Base-by-base conservation (phyloP, 306 rosid species). In the Cucurbita pepo region DNA sequence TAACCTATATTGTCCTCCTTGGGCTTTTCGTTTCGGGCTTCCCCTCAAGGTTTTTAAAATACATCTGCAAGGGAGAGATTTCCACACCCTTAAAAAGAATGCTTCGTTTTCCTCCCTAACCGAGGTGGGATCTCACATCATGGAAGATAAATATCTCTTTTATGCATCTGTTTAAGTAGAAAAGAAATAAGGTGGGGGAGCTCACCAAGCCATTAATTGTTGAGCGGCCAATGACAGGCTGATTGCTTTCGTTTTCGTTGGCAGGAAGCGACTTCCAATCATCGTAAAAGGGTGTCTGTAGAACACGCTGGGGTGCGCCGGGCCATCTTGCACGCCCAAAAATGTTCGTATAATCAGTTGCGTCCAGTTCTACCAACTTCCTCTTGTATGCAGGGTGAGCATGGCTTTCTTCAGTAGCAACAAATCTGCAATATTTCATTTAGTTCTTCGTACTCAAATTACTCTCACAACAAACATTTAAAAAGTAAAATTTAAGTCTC, bases 291-390 rank as follows among this genome's bases (percentile, higher is more conserved):
- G 86, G 85, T 13, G 93, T 92, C 75, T 69, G 73, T 48, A 92
- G 88, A 54, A 88, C 98, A 11, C 96, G 90, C 0, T 90, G 96
- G 1, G 93, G 93, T 6, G 96, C 96, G 34, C 69, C 79, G 0
- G 91, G 95, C 96, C 96, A 92, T 71, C 98, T 88, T 36, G 88
- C 92, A 55, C 93, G 86, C 25, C 98, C 98, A 48, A 88, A 90
- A 55, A 90, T 79, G 75, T 85, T 72, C 0, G 98, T 90, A 74
- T 86, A 84, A 50, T 78, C 93, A 3, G 98, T 92, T 76, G 85
- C 80, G 9, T 85, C 86, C 50, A 79, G 22, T 66, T 92, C 96
- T 37, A 92, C 58, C 75, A 92, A 64, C 83, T 84, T 85, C 78
- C 83, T 85, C 84, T 92, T 92, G 88, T 85, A 92, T 37, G 80